Evolutionary conservation across 1,139 yeast species (phyloP).

Genomic region (Debaryomyces fabryi): DNA sequence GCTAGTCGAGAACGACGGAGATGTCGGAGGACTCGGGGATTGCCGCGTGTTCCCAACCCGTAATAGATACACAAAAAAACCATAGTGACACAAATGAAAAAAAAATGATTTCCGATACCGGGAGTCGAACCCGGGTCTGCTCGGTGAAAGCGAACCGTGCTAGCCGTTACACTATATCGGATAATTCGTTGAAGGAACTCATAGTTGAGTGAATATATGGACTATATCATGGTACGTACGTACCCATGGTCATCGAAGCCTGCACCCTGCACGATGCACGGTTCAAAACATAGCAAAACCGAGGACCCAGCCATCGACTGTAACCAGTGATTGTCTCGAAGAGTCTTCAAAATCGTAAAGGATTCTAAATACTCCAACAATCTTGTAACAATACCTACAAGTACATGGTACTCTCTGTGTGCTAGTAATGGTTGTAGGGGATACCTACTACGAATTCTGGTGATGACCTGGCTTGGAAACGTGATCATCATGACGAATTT

Average conservation of each 20-base stretch:
- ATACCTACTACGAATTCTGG: neutral
- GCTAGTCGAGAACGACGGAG: neutral
- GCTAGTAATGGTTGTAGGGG: neutral
- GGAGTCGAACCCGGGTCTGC: slow-evolving; percentile 85
- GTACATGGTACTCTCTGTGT: no score
- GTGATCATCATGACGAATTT: slow-evolving; percentile 2
- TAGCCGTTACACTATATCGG: slow-evolving; percentile 83
- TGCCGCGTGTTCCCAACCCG: neutral
- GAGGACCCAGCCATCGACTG: neutral
- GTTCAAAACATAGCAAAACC: neutral
- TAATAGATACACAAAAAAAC: neutral
- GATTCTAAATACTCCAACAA: no score
- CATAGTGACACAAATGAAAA: slow-evolving; percentile 9
- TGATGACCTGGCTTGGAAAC: neutral
- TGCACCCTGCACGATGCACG: neutral
- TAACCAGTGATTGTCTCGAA: neutral
- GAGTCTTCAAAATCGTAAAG: no score
- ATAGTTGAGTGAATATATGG: neutral
- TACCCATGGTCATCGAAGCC: neutral
- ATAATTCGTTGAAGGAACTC: slow-evolving; percentile 16
- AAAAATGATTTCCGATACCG: slow-evolving; percentile 64
- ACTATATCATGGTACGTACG: neutral
- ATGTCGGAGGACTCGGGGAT: neutral
- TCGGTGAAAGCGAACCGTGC: slow-evolving; percentile 84
- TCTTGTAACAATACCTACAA: no score